Evolutionary conservation across 2,329 filamentous ascomycete genomes (phyloP).

Genomic region (Delphinella strobiligena): DNA sequence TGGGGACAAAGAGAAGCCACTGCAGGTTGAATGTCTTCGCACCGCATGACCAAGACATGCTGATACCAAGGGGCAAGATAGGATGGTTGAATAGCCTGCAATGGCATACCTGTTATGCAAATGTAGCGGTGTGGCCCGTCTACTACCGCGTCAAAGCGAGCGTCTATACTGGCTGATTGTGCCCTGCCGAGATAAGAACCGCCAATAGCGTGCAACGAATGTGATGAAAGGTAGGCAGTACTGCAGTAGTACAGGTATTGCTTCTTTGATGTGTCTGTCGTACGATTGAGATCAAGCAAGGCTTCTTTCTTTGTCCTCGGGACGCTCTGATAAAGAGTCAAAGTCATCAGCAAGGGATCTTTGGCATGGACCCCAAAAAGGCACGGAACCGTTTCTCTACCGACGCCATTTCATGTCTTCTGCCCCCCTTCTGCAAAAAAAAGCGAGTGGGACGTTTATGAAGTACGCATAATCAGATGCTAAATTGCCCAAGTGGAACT

Average conservation of each 20-base stretch:
- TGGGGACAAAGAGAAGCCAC: too few species aligned
- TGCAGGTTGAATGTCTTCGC: neutral
- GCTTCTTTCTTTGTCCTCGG: neutral
- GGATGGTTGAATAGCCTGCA: neutral
- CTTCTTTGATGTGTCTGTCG: neutral
- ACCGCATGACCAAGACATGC: neutral
- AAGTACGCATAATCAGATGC: neutral
- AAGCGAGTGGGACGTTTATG: neutral
- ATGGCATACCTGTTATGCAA: neutral
- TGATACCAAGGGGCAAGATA: neutral
- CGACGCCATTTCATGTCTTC: neutral
- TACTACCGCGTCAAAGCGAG: neutral
- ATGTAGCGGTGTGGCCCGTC: neutral
- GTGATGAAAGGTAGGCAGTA: neutral
- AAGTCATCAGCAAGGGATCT: neutral
- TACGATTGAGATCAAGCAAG: neutral
- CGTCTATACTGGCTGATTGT: neutral
- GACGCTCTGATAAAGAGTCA: neutral
- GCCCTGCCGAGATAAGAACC: neutral
- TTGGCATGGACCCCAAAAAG: too few species aligned
- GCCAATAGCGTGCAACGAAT: neutral
- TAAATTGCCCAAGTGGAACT: neutral
- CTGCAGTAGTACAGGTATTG: neutral
- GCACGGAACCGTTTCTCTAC: neutral
- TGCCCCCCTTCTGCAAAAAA: neutral